Evolutionary conservation across 1,139 yeast species (phyloP).

Genomic region (Geotrichum fermentans): DNA sequence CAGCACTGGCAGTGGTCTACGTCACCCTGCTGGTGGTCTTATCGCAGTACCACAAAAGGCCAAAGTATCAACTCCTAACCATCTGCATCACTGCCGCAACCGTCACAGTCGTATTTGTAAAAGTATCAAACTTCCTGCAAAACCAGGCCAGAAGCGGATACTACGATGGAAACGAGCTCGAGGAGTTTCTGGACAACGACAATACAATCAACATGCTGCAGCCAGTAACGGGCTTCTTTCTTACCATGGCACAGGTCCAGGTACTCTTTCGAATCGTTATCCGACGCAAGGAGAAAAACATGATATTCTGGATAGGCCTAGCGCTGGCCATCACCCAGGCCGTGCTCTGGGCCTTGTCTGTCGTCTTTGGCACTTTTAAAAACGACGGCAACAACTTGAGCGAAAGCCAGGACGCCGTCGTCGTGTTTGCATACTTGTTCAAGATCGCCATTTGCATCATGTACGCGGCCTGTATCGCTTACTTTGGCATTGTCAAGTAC

Average conservation of each 20-base stretch:
- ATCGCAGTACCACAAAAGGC: conserved; percentile 11
- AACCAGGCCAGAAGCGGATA: conserved; percentile 14
- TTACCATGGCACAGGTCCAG: conserved; percentile 17
- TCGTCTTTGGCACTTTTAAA: neutral
- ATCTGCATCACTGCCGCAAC: conserved; percentile 12
- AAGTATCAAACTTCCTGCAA: conserved; percentile 9
- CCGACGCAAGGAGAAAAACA: conserved; percentile 13
- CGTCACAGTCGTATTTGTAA: conserved; percentile 8
- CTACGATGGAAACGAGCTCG: conserved; percentile 16
- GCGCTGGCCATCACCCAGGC: conserved; percentile 6
- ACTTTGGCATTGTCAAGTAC: conserved; percentile 52
- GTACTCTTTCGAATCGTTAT: conserved; percentile 15
- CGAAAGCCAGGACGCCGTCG: conserved; percentile 36
- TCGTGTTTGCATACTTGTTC: conserved; percentile 65
- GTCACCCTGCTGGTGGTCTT: conserved; percentile 10
- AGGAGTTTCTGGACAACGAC: conserved; percentile 2
- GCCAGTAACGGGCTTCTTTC: conserved; percentile 13
- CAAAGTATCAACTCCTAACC: conserved; percentile 14
- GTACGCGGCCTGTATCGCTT: conserved; percentile 60
- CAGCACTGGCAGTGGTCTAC: conserved; percentile 12
- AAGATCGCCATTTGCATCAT: conserved; percentile 68
- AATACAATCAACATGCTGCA: conserved; percentile 5
- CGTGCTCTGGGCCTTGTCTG: conserved; percentile 12
- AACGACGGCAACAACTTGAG: neutral
- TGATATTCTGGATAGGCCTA: conserved; percentile 18